A percentile compares a stretch with the other conserved stretches of the same genome.
Evolutionary conservation across 2,329 filamentous ascomycete species (phyloP).

Genomic region (Botryotinia convoluta): DNA sequence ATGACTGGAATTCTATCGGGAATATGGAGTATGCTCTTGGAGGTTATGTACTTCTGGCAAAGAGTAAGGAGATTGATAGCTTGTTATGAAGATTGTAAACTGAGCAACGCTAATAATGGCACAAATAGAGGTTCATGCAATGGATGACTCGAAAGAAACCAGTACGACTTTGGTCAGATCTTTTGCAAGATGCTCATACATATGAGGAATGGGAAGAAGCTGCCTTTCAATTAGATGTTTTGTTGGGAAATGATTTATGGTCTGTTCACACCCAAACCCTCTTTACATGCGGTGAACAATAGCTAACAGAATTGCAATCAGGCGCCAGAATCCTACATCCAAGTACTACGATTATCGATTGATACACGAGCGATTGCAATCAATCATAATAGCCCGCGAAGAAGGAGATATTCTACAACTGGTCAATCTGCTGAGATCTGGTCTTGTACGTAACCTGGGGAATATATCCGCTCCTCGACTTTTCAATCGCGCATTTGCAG

Average conservation of each 20-base stretch:
- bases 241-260: conserved; percentile 80
- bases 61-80: conserved; percentile 43
- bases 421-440: conserved; percentile 77
- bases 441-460: conserved; percentile 79
- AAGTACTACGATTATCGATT: conserved; percentile 84
- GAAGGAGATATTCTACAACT: conserved; percentile 70
- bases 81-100: neutral
- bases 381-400: conserved; percentile 66
- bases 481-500: conserved; percentile 81
- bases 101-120: neutral
- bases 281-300: neutral
- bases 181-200: conserved; percentile 61
- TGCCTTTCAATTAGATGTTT: conserved; percentile 78
- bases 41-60: conserved; percentile 63
- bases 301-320: conserved; percentile 38
- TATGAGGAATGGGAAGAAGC: conserved; percentile 87
- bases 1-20: conserved; percentile 40
- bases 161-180: conserved; percentile 62
- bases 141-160: conserved; percentile 67
- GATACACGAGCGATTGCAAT: conserved; percentile 73
- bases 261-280: conserved; percentile 42
- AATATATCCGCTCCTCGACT: conserved; percentile 81
- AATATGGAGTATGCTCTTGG: conserved; percentile 57
- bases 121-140: conserved; percentile 59
- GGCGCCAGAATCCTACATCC: conserved; percentile 78